These are phyloP conservation scores for Micractinium sp. DNA, from an alignment of 139 green algal species.

Conservation along the genomic window DNA sequence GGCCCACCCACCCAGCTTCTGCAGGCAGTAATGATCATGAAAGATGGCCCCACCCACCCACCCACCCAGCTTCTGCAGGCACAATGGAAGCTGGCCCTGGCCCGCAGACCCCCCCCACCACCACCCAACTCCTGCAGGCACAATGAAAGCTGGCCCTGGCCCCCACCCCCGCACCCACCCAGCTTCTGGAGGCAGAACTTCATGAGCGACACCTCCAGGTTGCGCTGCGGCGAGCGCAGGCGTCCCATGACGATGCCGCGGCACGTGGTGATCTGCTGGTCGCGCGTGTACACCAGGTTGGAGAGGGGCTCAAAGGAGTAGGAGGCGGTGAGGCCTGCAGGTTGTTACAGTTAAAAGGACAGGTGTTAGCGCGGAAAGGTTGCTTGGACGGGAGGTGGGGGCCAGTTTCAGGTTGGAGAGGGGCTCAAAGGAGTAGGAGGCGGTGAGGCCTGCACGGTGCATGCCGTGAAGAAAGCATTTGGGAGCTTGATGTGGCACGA, in stretches of 20 bases:
- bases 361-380: background rate
- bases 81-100: background rate
- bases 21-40: too few relatives aligned
- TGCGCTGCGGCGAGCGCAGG: constrained; percentile 81
- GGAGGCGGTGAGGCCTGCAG: constrained; percentile 76
- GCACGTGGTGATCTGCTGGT: constrained; percentile 93
- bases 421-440: constrained; percentile 91
- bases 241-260: constrained; percentile 91
- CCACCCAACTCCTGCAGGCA: background rate
- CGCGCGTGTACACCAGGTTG: constrained; percentile 96
- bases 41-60: too few relatives aligned
- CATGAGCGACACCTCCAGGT: constrained; percentile 91
- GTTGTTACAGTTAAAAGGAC: too few relatives aligned
- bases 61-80: background rate
- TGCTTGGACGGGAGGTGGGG: background rate
- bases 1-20: background rate
- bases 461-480: background rate
- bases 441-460: background rate
- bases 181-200: constrained; percentile 90
- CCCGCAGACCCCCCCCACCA: too few relatives aligned
- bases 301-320: constrained; percentile 93
- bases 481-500: too few relatives aligned
- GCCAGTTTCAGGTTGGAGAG: constrained; percentile 95
- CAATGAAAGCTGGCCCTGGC: background rate
- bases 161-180: constrained; percentile 51